A percentile compares a stretch with the other conserved stretches of the same genome.
phyloP scores from a whole-genome alignment of 331 rosid species.

The Acacia pycnantha region DNA sequence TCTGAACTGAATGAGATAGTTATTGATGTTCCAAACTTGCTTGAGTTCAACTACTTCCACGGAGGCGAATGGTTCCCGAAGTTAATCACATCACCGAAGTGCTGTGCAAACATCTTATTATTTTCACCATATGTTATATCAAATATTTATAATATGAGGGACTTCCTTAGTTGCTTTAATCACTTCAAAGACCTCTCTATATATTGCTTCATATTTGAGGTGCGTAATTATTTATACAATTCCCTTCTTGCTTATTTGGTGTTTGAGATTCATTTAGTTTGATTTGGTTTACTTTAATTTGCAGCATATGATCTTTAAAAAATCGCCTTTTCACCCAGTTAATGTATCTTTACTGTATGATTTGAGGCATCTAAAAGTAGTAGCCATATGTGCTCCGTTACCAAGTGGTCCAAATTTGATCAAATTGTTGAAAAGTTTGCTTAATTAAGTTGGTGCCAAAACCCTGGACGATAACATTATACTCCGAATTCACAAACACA shows the following conservation, averaged over 20 bases:
- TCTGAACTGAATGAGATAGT: neutral
- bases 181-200: neutral
- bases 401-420: slow-evolving; percentile 49
- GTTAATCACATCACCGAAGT: neutral
- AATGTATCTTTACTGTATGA: too few species aligned
- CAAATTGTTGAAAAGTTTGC: neutral
- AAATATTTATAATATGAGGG: too few species aligned
- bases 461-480: too few species aligned
- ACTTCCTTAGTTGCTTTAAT: neutral
- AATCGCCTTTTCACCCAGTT: too few species aligned
- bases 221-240: neutral
- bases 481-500: too few species aligned
- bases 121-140: neutral
- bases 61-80: neutral
- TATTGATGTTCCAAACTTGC: neutral
- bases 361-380: too few species aligned
- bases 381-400: too few species aligned
- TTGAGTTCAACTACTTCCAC: neutral
- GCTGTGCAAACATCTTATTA: neutral
- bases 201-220: neutral
- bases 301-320: too few species aligned
- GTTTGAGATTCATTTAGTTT: neutral
- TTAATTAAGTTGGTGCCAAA: too few species aligned
- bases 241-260: too few species aligned
- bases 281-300: neutral